A percentile compares a stretch with the other conserved stretches of the same genome.
These are phyloP conservation scores for Cystobasidium onofrii DNA, from an alignment of 768 basidiomycete species.

Conservation along the genomic window DNA sequence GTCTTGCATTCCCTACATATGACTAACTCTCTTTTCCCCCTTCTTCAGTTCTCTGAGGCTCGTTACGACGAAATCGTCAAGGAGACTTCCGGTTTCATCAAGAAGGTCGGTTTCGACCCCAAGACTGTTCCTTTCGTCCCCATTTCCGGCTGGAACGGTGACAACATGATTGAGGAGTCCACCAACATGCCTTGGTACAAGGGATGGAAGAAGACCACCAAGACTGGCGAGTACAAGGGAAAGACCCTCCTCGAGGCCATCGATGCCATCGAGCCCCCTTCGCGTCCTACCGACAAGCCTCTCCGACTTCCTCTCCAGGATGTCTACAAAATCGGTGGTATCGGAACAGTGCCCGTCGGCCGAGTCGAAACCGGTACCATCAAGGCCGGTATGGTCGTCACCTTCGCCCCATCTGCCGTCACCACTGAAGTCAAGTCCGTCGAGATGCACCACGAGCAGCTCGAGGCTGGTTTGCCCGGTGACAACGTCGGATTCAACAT, in stretches of 20 bases:
- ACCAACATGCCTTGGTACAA: slow-evolving; percentile 98
- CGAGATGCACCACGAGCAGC: slow-evolving; percentile 96
- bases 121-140: slow-evolving; percentile 97
- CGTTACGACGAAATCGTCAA: slow-evolving; percentile 76
- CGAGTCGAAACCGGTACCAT: slow-evolving; percentile 99
- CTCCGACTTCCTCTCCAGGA: slow-evolving; percentile 99
- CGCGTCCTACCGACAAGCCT: slow-evolving; percentile 96
- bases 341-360: slow-evolving; percentile 99
- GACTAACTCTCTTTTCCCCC: too few relatives aligned
- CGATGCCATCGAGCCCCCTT: slow-evolving; percentile 96
- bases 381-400: slow-evolving; percentile 97
- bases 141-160: slow-evolving; percentile 99
- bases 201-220: slow-evolving; percentile 97
- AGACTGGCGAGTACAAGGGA: slow-evolving; percentile 85
- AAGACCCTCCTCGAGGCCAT: slow-evolving; percentile 99
- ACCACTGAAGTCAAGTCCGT: slow-evolving; percentile 99
- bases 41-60: slow-evolving; percentile 87
- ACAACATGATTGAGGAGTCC: slow-evolving; percentile 99
- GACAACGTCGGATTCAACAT: slow-evolving; percentile 97
- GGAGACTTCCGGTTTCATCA: slow-evolving; percentile 48
- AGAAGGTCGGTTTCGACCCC: slow-evolving; percentile 93
- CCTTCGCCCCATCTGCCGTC: slow-evolving; percentile 91
- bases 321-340: slow-evolving; percentile 99
- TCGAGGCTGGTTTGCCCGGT: slow-evolving; percentile 85
- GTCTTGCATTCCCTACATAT: too few relatives aligned